Percentiles rank a stretch among this genome's conserved stretches.
Conservation (phyloP, 2,329 filamentous ascomycete species). For the Fusarium miscanthi region DNA sequence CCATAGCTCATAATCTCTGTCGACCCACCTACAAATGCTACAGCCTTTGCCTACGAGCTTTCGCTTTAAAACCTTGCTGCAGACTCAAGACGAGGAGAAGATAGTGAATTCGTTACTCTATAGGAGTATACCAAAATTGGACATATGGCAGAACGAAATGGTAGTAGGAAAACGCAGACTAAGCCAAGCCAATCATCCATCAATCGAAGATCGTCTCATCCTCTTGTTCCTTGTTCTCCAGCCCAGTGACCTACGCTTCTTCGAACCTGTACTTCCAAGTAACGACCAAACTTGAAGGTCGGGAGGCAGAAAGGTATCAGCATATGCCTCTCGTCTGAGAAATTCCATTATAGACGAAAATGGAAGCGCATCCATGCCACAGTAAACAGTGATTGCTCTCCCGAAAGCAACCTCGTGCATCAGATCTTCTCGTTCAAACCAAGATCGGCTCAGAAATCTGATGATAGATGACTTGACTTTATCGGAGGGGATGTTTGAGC, state of each 20-base stretch:
- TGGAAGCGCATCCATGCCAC: neutral
- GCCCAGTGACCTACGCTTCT: neutral
- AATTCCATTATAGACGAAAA: neutral
- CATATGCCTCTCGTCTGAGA: neutral
- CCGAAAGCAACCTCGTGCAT: neutral
- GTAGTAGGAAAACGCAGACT: rapidly evolving
- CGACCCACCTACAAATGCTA: neutral
- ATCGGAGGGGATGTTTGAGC: rapidly evolving
- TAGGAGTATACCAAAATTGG: rapidly evolving
- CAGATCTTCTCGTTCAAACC: neutral
- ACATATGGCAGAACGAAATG: rapidly evolving
- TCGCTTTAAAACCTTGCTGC: neutral
- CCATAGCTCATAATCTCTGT: neutral
- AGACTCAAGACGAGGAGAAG: rapidly evolving
- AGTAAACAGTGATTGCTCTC: constrained; percentile 4
- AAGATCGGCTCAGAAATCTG: neutral
- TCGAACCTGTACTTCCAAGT: neutral
- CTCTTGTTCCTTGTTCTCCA: neutral
- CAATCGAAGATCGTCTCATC: neutral
- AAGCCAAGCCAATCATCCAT: neutral
- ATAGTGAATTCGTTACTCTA: neutral
- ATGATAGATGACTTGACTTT: neutral
- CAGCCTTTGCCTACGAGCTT: neutral
- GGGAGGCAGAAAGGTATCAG: neutral
- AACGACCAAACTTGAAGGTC: neutral